Base-by-base conservation (phyloP, 192 early-diverging fungal genomes). In the Coemansia sp. region DNA sequence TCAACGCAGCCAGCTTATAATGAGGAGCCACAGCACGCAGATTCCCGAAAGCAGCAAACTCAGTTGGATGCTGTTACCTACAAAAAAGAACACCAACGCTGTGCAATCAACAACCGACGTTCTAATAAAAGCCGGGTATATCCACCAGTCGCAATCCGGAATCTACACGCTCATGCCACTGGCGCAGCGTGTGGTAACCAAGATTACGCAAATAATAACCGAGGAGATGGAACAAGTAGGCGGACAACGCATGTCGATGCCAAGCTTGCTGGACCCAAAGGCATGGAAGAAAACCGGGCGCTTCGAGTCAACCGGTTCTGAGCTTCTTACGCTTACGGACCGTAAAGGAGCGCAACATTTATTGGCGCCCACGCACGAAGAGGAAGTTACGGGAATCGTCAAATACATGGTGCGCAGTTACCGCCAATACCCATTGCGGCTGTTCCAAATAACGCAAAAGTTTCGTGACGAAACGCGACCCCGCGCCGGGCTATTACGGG, bases 391-490 rank as follows among this genome's bases (percentile, higher is more conserved):
- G 0, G 66, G 63, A 6, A 67, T 94, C 11, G 87, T 94, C 31
- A 87, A 83, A 3, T 58, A 71, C 23, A 86, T 88, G 44, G 75
- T 93, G 1, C 66, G 80, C 23, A 86, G 89, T 8, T 85, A 86
- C 49, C 81, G 88, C 3, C 89, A 92, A 62, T 76, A 93, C 6
- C 95, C 95, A 0, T 69, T 97, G 40, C 81, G 92, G 9, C 76
- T 97, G 50, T 97, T 93, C 80, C 95, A 97, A 68, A 89, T 90
- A 8, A 90, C 85, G n/a, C 81, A 84, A 37, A 95, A 95, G 74
- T 95, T 86, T 59, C 84, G 91, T 25, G 93, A 94, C 68, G 93
- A 94, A 58, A 76, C 88, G 44, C 82, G 94, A 24, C 92, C 92
- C 17, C 83, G 94, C 20, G 85, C 85, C 5, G 95, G 95, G 8